Percentiles rank a stretch among this genome's conserved stretches.
phyloP scores from a whole-genome alignment of 805 yeast genomes.

The Candida ortonii region DNA sequence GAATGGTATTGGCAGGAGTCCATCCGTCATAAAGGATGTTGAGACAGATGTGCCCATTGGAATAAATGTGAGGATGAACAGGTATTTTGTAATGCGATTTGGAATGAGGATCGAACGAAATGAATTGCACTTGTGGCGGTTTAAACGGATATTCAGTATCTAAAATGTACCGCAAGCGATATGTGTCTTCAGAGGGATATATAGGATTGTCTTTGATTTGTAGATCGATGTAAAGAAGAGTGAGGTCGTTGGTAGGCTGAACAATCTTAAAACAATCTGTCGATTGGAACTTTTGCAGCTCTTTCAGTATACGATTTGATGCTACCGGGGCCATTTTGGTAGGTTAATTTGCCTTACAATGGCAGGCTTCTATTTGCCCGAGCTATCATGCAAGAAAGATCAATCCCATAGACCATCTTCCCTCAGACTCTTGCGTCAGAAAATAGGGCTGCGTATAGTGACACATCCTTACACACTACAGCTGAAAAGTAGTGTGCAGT shows the following conservation, averaged over 20 bases:
- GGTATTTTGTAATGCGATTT: constrained; percentile 41
- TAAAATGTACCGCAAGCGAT: constrained; percentile 43
- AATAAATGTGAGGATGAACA: constrained; percentile 69
- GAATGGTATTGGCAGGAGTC: constrained; percentile 60
- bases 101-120: constrained; percentile 24
- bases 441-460: too few species aligned
- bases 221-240: constrained; percentile 37
- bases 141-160: constrained; percentile 52
- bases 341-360: too few species aligned
- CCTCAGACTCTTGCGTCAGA: too few species aligned
- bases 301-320: constrained; percentile 19
- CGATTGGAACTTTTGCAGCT: constrained; percentile 17
- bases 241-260: constrained; percentile 15
- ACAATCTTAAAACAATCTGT: constrained; percentile 12
- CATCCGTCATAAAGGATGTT: constrained; percentile 63
- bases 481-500: too few species aligned
- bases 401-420: too few species aligned
- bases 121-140: constrained; percentile 56
- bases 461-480: too few species aligned
- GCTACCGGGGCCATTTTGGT: constrained; percentile 17
- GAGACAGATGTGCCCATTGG: constrained; percentile 77
- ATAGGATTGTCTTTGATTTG: constrained; percentile 35
- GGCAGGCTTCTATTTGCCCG: too few species aligned
- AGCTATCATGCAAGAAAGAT: too few species aligned
- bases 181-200: constrained; percentile 36